Evolutionary conservation across 2,329 filamentous ascomycete species (phyloP).

Genomic region (Colletotrichum incanum): DNA sequence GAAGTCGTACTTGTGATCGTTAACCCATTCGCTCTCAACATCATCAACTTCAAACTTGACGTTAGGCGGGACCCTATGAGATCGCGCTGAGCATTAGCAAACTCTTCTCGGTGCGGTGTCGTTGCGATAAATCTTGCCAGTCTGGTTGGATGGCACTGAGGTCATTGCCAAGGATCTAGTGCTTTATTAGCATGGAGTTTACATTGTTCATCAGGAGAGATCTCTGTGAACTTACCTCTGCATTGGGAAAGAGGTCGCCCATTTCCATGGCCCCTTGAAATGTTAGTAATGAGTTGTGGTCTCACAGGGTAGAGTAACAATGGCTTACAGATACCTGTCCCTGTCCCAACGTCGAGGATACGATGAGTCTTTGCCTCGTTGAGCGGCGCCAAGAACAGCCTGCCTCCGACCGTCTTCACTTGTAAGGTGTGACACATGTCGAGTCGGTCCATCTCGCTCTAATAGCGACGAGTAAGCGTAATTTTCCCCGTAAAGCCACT

Average conservation of each 20-base stretch:
- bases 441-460: slow-evolving; percentile 32
- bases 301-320: fast-evolving
- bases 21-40: slow-evolving; percentile 65
- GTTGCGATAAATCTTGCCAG: background rate
- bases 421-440: slow-evolving; percentile 23
- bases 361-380: slow-evolving; percentile 49
- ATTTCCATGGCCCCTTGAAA: slow-evolving; percentile 57
- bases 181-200: slow-evolving; percentile 58
- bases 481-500: background rate
- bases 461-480: background rate
- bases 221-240: slow-evolving; percentile 41
- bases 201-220: background rate
- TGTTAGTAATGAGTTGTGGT: background rate
- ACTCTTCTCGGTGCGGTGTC: too few species aligned
- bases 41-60: slow-evolving; percentile 78
- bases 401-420: slow-evolving; percentile 12
- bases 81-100: background rate
- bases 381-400: slow-evolving; percentile 46
- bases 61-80: slow-evolving; percentile 70
- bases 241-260: slow-evolving; percentile 51
- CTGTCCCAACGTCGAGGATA: slow-evolving; percentile 61
- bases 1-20: slow-evolving; percentile 52
- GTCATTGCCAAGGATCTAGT: slow-evolving; percentile 50
- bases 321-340: slow-evolving; percentile 57
- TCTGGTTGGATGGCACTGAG: slow-evolving; percentile 45